Percentiles rank a stretch among this genome's conserved stretches.
Conservation (phyloP, 2,329 filamentous ascomycete genomes). For the Aspergillus felis region DNA sequence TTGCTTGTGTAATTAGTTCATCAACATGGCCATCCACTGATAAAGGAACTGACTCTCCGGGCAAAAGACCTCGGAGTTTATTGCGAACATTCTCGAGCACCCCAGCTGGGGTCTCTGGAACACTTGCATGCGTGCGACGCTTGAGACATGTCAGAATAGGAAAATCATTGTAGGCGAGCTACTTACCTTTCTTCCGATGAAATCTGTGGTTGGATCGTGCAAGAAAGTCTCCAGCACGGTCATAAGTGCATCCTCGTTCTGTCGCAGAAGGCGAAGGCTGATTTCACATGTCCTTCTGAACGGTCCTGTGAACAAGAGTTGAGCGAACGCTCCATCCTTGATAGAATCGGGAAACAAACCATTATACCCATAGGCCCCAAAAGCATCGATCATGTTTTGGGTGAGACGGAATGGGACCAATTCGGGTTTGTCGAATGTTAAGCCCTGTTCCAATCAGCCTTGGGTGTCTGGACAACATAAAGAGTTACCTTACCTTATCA, state of each 20-base stretch:
- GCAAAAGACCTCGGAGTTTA: slow-evolving; percentile 80
- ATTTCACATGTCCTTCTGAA: slow-evolving; percentile 90
- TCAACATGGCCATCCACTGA: slow-evolving; percentile 98
- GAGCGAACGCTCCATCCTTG: neutral
- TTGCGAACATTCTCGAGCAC: slow-evolving; percentile 85
- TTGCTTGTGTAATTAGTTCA: slow-evolving; percentile 83
- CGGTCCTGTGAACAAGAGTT: slow-evolving; percentile 50
- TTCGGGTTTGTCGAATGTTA: slow-evolving; percentile 93
- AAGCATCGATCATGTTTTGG: slow-evolving; percentile 97
- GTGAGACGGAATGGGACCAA: slow-evolving; percentile 93
- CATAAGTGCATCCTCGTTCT: slow-evolving; percentile 95
- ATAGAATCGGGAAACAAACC: slow-evolving; percentile 34
- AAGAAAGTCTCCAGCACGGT: slow-evolving; percentile 96
- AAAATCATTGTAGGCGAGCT: neutral
- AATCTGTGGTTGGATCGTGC: slow-evolving; percentile 92
- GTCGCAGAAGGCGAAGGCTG: slow-evolving; percentile 75
- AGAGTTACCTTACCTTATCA: slow-evolving; percentile 60
- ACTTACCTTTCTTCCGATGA: slow-evolving; percentile 67
- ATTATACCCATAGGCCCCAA: slow-evolving; percentile 92
- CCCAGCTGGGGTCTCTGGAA: slow-evolving; percentile 67
- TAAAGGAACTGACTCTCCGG: slow-evolving; percentile 84
- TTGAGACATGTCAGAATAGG: slow-evolving; percentile 18
- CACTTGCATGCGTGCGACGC: slow-evolving; percentile 48
- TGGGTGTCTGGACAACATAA: too few relatives aligned
- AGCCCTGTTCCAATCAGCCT: slow-evolving; percentile 48